Evolutionary conservation across 441 rosid genomes (phyloP).

Genomic region (Biscutella auriculata): DNA sequence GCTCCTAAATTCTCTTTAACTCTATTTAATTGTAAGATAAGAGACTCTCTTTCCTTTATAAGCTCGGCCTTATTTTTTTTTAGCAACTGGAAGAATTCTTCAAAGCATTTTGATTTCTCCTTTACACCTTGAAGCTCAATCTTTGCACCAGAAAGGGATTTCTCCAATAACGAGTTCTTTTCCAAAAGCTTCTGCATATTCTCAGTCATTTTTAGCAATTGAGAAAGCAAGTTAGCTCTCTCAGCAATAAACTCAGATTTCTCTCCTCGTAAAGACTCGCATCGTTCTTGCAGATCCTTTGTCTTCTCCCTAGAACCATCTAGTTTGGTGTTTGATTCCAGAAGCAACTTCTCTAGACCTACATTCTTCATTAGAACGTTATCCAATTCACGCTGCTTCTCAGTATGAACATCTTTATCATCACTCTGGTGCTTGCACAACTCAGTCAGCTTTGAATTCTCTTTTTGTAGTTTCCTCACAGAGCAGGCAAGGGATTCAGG

Average conservation of each 20-base stretch:
- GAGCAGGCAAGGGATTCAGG: slow-evolving; percentile 36
- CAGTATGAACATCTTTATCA: slow-evolving; percentile 34
- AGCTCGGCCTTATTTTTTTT: slow-evolving; percentile 48
- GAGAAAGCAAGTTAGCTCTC: slow-evolving; percentile 68
- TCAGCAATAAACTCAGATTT: slow-evolving; percentile 42
- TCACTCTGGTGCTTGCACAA: slow-evolving; percentile 26
- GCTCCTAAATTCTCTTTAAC: slow-evolving; percentile 50
- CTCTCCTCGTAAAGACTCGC: slow-evolving; percentile 54
- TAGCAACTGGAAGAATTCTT: slow-evolving; percentile 56
- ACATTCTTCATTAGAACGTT: slow-evolving; percentile 44
- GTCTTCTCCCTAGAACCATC: slow-evolving; percentile 45
- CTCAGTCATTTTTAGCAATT: slow-evolving; percentile 70
- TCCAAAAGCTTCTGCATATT: slow-evolving; percentile 69
- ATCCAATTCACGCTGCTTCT: slow-evolving; percentile 45
- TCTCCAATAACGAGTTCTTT: slow-evolving; percentile 43
- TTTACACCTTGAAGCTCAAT: slow-evolving; percentile 57
- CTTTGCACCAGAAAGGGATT: slow-evolving; percentile 47
- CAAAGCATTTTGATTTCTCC: slow-evolving; percentile 47
- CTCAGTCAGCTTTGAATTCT: slow-evolving; percentile 49
- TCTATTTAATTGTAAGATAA: slow-evolving; percentile 34
- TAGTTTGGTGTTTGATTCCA: slow-evolving; percentile 42
- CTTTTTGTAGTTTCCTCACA: slow-evolving; percentile 47
- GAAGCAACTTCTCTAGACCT: slow-evolving; percentile 35
- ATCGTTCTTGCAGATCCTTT: slow-evolving; percentile 45
- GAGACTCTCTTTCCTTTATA: slow-evolving; percentile 37